Evolutionary conservation across 163 green algal species (phyloP), one percentile per base, ranked within the genome.

Genomic region (Volvox carteri): DNA sequence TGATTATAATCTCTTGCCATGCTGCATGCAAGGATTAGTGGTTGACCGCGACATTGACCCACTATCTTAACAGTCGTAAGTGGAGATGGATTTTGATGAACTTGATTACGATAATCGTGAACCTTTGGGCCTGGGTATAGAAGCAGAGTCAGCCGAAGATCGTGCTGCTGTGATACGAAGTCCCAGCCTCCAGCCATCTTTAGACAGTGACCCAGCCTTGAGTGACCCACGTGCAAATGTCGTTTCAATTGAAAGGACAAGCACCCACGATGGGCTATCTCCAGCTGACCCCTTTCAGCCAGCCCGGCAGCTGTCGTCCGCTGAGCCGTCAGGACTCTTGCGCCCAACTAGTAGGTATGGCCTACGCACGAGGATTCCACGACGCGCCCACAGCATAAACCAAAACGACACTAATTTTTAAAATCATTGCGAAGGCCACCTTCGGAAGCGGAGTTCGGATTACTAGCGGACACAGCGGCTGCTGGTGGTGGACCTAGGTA

Each of bases 91-190:
- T 4, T 78, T 78, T 58, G 70, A 46, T 39, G 70, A 78, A 37
- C 39, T 78, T 23, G 70, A 78, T 23, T 78, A 58, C 28, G 70
- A 78, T 35, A 78, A 78, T 46, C 70, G 70, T 46, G 39, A 78
- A 58, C 70, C 70, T 58, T 78, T 78, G 39, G 41, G 39, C 46
- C 39, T 78, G 16, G 70, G 41, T 4, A 37, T 78, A 21, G 41
- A 35, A 35, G 70, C 19, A 41, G 70, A 78, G 14, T 7, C 70
- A 18, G 21, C 21, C 39, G 67, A 76, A 21, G 67, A 76, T 3
- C 67, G 19, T 56, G 70, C 39, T 33, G 70, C 70, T 28, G 46
- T 37, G 41, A 12, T 54, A 46, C 39, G 41, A 58, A 41, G 19
- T 23, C 70, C 70, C 70, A 78, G 39, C 70, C 67, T 25, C 7